Percentiles rank a stretch among this genome's conserved stretches.
Conservation (phyloP, 352 stramenopile genomes). For the Globisporangium spinosum region DNA sequence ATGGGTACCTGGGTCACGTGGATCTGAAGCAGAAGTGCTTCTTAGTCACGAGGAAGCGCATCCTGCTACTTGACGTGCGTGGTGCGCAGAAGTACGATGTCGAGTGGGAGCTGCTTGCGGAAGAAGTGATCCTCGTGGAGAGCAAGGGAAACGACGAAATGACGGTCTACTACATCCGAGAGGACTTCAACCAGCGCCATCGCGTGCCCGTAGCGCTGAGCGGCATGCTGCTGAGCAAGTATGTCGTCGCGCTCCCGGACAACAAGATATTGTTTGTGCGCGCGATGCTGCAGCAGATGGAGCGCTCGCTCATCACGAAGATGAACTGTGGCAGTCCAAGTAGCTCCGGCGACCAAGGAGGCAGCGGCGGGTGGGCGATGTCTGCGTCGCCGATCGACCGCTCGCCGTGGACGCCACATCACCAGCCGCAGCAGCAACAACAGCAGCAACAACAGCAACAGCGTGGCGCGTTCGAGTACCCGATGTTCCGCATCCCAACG, state of each 20-base stretch:
- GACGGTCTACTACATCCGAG: slow-evolving; percentile 71
- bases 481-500: slow-evolving; percentile 57
- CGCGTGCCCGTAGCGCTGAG: slow-evolving; percentile 19
- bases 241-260: slow-evolving; percentile 65
- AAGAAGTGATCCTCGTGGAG: slow-evolving; percentile 80
- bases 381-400: slow-evolving; percentile 45
- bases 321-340: slow-evolving; percentile 31
- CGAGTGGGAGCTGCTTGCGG: slow-evolving; percentile 72
- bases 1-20: slow-evolving; percentile 82
- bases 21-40: slow-evolving; percentile 84
- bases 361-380: slow-evolving; percentile 18
- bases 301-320: slow-evolving; percentile 68
- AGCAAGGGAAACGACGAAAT: slow-evolving; percentile 32
- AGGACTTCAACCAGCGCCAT: slow-evolving; percentile 42
- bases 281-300: slow-evolving; percentile 85
- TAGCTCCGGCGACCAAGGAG: slow-evolving; percentile 16
- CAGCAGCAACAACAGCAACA: slow-evolving; percentile 14
- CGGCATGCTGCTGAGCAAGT: slow-evolving; percentile 80
- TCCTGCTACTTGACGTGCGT: slow-evolving; percentile 77
- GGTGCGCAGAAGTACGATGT: slow-evolving; percentile 68
- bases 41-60: slow-evolving; percentile 78
- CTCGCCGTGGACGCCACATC: slow-evolving; percentile 32
- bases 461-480: slow-evolving; percentile 44
- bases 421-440: slow-evolving; percentile 20
- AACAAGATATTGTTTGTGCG: slow-evolving; percentile 77